These are phyloP conservation scores for Penicillium sp. DNA, from an alignment of 2,329 filamentous ascomycete species.

Conservation along the genomic window DNA sequence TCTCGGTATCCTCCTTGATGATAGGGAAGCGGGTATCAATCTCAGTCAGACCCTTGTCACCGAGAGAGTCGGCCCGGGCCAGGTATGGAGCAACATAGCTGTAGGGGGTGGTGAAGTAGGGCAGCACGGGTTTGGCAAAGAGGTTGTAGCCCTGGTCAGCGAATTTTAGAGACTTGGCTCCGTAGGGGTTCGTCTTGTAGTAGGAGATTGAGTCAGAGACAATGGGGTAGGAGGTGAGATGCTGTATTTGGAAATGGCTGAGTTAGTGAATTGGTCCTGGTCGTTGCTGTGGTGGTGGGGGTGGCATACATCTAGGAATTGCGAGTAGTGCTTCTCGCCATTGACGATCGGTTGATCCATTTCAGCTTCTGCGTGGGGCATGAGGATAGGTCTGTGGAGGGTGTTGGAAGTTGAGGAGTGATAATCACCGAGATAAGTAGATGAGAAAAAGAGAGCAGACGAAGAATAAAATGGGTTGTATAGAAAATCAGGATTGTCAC, in stretches of 20 bases:
- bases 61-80: constrained; percentile 72
- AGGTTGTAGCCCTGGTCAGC: constrained; percentile 70
- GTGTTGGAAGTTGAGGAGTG: not conserved
- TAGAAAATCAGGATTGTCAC: constrained; percentile 19
- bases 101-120: constrained; percentile 75
- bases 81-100: constrained; percentile 81
- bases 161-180: constrained; percentile 74
- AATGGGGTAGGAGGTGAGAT: constrained; percentile 78
- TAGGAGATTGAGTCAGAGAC: constrained; percentile 72
- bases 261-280: constrained; percentile 15
- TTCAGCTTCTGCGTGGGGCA: constrained; percentile 48
- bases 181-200: constrained; percentile 78
- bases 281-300: not conserved
- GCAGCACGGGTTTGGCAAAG: constrained; percentile 72
- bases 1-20: constrained; percentile 70
- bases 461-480: constrained; percentile 5
- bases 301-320: constrained; percentile 43
- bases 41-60: constrained; percentile 65
- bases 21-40: constrained; percentile 68
- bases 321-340: constrained; percentile 48
- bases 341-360: constrained; percentile 51
- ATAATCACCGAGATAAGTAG: not conserved
- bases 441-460: not conserved
- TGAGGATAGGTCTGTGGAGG: constrained; percentile 22
- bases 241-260: constrained; percentile 50